Evolutionary conservation across 2,329 filamentous ascomycete species (phyloP).

Genomic region (Xylaria polymorpha): DNA sequence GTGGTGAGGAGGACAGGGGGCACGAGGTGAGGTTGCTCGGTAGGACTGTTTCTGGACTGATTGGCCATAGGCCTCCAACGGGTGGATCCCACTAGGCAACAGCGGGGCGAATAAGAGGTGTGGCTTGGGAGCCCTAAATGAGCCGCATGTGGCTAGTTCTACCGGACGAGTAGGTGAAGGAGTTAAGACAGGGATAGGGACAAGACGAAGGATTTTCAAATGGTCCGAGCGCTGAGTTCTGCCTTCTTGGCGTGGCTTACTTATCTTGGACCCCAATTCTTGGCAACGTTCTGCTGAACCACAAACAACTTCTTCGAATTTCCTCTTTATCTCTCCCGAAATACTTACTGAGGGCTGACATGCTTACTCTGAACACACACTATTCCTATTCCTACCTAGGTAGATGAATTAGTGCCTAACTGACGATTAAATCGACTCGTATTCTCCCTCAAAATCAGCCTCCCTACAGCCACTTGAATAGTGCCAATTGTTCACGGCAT

Average conservation of each 20-base stretch:
- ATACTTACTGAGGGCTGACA: background rate
- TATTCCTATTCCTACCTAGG: background rate
- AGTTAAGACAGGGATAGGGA: background rate
- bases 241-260: background rate
- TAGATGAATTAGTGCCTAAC: background rate
- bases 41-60: conserved; percentile 27
- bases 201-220: conserved; percentile 1
- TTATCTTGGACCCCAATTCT: conserved; percentile 24
- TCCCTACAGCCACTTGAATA: background rate
- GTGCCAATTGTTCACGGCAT: background rate
- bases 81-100: conserved; percentile 25
- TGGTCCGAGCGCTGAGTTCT: background rate
- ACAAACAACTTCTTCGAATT: conserved; percentile 1
- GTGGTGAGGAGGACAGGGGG: conserved; percentile 7
- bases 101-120: conserved; percentile 24
- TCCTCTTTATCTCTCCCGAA: background rate
- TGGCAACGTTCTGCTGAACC: conserved; percentile 10
- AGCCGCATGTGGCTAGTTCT: conserved; percentile 32
- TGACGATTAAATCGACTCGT: background rate
- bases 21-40: conserved; percentile 31
- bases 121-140: conserved; percentile 31
- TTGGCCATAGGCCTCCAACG: conserved; percentile 26
- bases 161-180: background rate
- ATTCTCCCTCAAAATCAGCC: background rate
- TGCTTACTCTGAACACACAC: background rate